Percentiles rank a stretch among this genome's conserved stretches.
phyloP scores from a whole-genome alignment of 2,329 filamentous ascomycete genomes.

The Mycosphaerella sp. region DNA sequence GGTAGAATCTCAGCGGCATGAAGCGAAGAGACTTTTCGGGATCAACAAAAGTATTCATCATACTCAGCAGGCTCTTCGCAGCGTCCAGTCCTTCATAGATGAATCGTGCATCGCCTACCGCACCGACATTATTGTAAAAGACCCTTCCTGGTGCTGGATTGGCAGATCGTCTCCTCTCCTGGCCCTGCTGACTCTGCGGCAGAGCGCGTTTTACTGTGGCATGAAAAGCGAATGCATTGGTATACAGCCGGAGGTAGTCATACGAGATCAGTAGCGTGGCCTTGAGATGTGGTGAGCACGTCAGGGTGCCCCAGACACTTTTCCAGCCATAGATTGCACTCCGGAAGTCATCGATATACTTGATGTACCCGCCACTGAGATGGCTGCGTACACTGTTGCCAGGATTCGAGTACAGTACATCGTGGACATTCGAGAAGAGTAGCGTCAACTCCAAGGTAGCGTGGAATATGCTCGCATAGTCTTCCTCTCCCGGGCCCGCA shows the following conservation, averaged over 20 bases:
- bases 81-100: conserved; percentile 47
- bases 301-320: conserved; percentile 59
- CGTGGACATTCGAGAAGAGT: conserved; percentile 66
- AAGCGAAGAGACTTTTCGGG: conserved; percentile 43
- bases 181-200: conserved; percentile 28
- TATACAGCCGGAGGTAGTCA: conserved; percentile 66
- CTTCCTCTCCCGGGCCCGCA: conserved; percentile 53
- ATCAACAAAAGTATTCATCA: conserved; percentile 46
- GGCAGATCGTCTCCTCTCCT: conserved; percentile 18
- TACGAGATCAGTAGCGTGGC: conserved; percentile 63
- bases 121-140: conserved; percentile 46
- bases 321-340: conserved; percentile 65
- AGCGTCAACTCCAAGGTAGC: conserved; percentile 65
- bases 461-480: conserved; percentile 63
- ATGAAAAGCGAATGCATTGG: conserved; percentile 70
- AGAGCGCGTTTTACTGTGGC: conserved; percentile 52
- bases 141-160: conserved; percentile 28
- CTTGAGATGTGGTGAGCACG: conserved; percentile 60
- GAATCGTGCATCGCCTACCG: conserved; percentile 44
- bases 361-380: conserved; percentile 64
- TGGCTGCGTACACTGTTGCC: conserved; percentile 64
- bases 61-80: conserved; percentile 45
- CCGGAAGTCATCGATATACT: conserved; percentile 68
- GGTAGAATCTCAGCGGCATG: conserved; percentile 45
- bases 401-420: conserved; percentile 65